Conservation (phyloP, 768 basidiomycete genomes). For the Mycena maculata region DNA sequence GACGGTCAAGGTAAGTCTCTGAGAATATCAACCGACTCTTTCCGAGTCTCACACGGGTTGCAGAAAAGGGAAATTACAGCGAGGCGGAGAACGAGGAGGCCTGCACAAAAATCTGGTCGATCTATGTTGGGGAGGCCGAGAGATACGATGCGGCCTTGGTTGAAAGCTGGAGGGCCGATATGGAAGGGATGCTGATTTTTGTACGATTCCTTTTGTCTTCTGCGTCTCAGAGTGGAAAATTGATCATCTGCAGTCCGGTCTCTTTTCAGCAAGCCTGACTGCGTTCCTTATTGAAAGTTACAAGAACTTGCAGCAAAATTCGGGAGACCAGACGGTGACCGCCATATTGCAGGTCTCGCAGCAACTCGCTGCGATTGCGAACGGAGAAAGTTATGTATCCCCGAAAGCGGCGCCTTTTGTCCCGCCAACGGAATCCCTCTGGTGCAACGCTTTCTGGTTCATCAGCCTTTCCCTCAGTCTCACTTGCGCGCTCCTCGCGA, state of each 20-base stretch:
- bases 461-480: constrained; percentile 18
- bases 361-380: constrained; percentile 3
- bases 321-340: neutral
- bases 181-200: constrained; percentile 17
- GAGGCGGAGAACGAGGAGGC: no score
- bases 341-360: neutral
- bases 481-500: constrained; percentile 19
- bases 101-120: no score
- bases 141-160: constrained; percentile 19
- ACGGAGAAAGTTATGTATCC: neutral
- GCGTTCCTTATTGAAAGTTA: constrained; percentile 27
- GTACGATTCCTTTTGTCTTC: neutral
- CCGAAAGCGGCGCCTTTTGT: neutral
- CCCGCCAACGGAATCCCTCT: neutral
- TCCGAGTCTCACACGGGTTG: no score
- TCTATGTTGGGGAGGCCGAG: constrained; percentile 16
- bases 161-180: constrained; percentile 16
- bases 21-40: no score
- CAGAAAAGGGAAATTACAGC: no score
- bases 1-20: no score
- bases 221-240: neutral
- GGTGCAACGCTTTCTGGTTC: constrained; percentile 19
- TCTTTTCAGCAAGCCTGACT: constrained; percentile 24
- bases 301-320: neutral
- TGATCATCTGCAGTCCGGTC: constrained; percentile 5